phyloP scores from a whole-genome alignment of 208 protist species.

The Entamoeba dispar region DNA sequence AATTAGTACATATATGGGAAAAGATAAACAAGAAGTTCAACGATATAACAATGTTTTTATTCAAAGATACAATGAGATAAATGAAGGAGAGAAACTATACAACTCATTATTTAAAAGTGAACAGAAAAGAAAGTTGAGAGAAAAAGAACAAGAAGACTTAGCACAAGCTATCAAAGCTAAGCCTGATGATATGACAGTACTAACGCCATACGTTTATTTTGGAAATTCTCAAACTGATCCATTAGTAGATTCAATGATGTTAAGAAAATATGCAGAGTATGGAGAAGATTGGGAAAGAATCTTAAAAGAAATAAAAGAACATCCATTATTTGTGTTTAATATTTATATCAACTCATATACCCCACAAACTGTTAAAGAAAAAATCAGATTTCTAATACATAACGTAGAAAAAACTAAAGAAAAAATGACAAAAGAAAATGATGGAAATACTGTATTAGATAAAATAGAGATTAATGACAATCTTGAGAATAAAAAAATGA shows the following conservation, averaged over 20 bases:
- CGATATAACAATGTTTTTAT: background rate
- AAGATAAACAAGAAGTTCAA: background rate
- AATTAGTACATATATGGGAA: background rate
- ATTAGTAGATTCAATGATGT: background rate
- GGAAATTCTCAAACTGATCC: background rate
- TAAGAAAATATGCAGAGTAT: background rate
- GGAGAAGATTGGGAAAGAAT: background rate
- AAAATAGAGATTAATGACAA: too few species aligned
- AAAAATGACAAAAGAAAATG: background rate
- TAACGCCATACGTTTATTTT: background rate
- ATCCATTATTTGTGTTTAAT: background rate
- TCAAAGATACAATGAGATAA: background rate
- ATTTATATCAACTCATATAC: background rate
- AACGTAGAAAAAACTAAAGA: background rate
- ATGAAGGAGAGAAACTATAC: background rate
- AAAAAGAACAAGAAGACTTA: background rate
- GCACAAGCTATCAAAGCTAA: background rate
- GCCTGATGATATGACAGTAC: background rate
- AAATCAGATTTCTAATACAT: background rate
- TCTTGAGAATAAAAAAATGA: too few species aligned
- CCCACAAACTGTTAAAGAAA: background rate
- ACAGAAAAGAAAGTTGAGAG: background rate
- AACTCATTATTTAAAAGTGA: background rate
- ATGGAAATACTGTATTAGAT: background rate
- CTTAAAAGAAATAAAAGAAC: background rate